Percentiles rank a stretch among this genome's conserved stretches.
Conservation (phyloP, 1,139 yeast genomes). For the Lodderomyces elongisporus region DNA sequence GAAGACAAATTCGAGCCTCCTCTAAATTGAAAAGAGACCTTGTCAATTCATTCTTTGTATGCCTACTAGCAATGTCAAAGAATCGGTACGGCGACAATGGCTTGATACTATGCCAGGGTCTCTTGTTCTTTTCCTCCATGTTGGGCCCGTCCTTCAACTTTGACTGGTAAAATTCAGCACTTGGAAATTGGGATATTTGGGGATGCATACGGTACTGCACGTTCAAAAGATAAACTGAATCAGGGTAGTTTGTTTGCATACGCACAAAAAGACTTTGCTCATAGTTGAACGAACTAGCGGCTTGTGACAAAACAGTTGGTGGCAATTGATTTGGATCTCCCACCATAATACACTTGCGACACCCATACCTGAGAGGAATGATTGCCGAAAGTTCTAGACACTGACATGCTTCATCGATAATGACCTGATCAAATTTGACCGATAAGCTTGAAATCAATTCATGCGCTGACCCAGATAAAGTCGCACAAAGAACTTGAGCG, state of each 20-base stretch:
- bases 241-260: slow-evolving; percentile 68
- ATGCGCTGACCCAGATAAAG: slow-evolving; percentile 93
- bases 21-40: slow-evolving; percentile 64
- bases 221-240: slow-evolving; percentile 67
- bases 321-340: slow-evolving; percentile 99
- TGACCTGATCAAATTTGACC: slow-evolving; percentile 83
- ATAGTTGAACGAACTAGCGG: slow-evolving; percentile 73
- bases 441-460: slow-evolving; percentile 72
- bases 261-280: slow-evolving; percentile 93
- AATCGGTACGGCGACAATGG: slow-evolving; percentile 72
- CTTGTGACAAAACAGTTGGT: slow-evolving; percentile 93
- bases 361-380: slow-evolving; percentile 91
- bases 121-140: slow-evolving; percentile 52
- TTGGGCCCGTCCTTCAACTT: slow-evolving; percentile 69
- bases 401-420: slow-evolving; percentile 97
- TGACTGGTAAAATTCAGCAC: slow-evolving; percentile 72
- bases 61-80: slow-evolving; percentile 64
- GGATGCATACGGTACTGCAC: slow-evolving; percentile 99
- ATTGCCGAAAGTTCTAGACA: slow-evolving; percentile 91
- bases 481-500: slow-evolving; percentile 89
- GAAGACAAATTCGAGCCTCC: slow-evolving; percentile 72
- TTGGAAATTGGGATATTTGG: slow-evolving; percentile 79
- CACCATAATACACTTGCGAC: slow-evolving; percentile 89
- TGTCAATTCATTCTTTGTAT: slow-evolving; percentile 56
- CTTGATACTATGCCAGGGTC: slow-evolving; percentile 67